Percentiles rank a stretch among this genome's conserved stretches.
Conservation (phyloP, 2,329 filamentous ascomycete species). For the Tolypocladium nubicola region DNA sequence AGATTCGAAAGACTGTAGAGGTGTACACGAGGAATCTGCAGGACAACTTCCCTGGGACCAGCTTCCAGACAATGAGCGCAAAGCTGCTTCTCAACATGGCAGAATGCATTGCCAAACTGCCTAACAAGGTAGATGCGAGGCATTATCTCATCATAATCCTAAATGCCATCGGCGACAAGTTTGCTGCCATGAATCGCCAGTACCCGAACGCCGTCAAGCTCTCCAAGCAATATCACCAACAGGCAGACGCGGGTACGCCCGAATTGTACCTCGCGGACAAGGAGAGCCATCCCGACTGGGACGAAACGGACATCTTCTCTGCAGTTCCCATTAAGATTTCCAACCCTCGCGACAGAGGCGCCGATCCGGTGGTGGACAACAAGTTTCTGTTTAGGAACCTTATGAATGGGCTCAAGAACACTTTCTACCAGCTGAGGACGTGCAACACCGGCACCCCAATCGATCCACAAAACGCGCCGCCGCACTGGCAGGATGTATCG, state of each 20-base stretch:
- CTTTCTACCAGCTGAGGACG: conserved; percentile 86
- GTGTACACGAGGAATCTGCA: conserved; percentile 96
- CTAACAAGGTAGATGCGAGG: conserved; percentile 85
- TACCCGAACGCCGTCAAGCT: conserved; percentile 92
- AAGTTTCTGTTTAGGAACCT: conserved; percentile 97
- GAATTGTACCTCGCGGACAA: conserved; percentile 82
- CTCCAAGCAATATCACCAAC: conserved; percentile 64
- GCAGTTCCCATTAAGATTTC: conserved; percentile 94
- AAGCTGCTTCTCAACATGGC: conserved; percentile 97
- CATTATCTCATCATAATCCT: conserved; percentile 96
- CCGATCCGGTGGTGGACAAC: conserved; percentile 89
- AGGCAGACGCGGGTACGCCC: conserved; percentile 47
- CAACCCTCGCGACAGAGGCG: conserved; percentile 78
- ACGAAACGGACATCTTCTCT: conserved; percentile 94
- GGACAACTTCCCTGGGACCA: conserved; percentile 92
- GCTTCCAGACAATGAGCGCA: conserved; percentile 98
- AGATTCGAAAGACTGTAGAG: conserved; percentile 91
- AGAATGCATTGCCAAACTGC: conserved; percentile 89
- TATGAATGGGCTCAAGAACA: conserved; percentile 90
- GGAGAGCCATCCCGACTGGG: conserved; percentile 79
- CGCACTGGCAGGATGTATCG: conserved; percentile 91
- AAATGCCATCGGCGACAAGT: conserved; percentile 96
- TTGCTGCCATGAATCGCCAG: conserved; percentile 94
- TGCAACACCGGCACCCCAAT: conserved; percentile 70
- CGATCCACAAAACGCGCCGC: conserved; percentile 67